Percentiles rank a stretch among this genome's conserved stretches.
Evolutionary conservation across 768 basidiomycete species (phyloP).

Genomic region (Dacryopinax spathularia): DNA sequence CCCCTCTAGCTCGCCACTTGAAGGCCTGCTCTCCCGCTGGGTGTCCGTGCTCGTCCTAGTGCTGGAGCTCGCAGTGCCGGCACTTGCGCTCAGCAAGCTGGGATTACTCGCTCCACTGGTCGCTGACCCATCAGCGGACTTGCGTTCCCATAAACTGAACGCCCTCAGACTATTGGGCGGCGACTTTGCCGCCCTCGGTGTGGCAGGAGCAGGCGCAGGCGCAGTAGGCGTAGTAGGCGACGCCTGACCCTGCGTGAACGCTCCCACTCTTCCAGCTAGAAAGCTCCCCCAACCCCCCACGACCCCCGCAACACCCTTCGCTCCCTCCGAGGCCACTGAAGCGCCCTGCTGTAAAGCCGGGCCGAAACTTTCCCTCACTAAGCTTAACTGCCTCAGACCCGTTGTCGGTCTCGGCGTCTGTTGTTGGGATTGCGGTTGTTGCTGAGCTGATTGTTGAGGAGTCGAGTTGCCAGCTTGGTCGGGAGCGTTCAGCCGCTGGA

Average conservation of each 20-base stretch:
- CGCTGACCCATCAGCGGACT: not conserved
- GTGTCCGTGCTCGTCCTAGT: not conserved
- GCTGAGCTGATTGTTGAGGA: not conserved
- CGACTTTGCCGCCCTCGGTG: not conserved
- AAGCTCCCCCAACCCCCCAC: conserved; percentile 1
- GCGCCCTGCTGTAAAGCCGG: not conserved
- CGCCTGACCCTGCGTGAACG: not conserved
- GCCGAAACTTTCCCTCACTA: not conserved
- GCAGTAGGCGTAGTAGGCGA: not conserved
- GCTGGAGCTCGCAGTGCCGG: not conserved
- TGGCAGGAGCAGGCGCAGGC: not conserved
- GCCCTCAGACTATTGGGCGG: not conserved
- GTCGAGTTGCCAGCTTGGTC: not conserved
- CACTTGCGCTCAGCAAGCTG: not conserved
- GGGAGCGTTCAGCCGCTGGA: no score
- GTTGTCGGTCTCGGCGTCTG: not conserved
- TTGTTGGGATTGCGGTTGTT: not conserved
- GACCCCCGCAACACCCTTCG: not conserved
- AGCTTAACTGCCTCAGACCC: not conserved
- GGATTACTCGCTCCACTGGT: not conserved
- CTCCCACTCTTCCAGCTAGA: not conserved
- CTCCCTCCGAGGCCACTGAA: not conserved
- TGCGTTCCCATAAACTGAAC: not conserved
- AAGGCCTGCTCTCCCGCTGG: not conserved
- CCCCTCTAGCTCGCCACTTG: not conserved